A percentile compares a stretch with the other conserved stretches of the same genome.
Conservation (phyloP, 2,329 filamentous ascomycete species). For the Aspergillus tubingensis region DNA sequence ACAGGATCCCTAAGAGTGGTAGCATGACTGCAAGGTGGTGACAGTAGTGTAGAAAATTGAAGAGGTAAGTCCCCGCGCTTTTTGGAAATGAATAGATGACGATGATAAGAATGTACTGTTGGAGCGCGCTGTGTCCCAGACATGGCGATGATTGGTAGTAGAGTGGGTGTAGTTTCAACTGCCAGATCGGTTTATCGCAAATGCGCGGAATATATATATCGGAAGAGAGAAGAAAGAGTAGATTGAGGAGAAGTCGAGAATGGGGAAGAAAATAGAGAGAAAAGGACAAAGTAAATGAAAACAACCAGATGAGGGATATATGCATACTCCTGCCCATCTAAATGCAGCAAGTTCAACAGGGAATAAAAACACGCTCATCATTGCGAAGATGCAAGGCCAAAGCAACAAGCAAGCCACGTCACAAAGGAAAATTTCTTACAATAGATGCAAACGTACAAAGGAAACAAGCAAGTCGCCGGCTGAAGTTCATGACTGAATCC, state of each 20-base stretch:
- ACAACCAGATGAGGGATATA: conserved; percentile 26
- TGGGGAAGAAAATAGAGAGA: not conserved
- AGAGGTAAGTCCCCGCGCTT: not conserved
- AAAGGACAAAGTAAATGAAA: conserved; percentile 21
- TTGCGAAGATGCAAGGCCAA: conserved; percentile 29
- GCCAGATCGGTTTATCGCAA: not conserved
- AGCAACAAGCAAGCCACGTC: conserved; percentile 24
- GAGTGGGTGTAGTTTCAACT: not conserved
- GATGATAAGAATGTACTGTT: conserved; percentile 5
- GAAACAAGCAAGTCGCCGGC: conserved; percentile 19
- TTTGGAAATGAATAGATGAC: not conserved
- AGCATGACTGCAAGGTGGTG: not conserved
- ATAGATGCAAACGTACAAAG: conserved; percentile 22
- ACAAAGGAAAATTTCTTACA: conserved; percentile 23
- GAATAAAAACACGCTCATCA: conserved; percentile 26
- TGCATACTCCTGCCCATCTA: conserved; percentile 33
- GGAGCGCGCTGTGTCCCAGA: not conserved
- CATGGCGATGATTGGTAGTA: not conserved
- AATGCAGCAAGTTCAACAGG: conserved; percentile 29
- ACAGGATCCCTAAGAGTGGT: not conserved
- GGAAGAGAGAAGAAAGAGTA: conserved; percentile 9
- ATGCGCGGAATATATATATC: conserved; percentile 12
- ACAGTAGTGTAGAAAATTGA: not conserved
- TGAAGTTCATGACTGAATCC: conserved; percentile 29
- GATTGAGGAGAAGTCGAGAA: conserved; percentile 4